Evolutionary conservation across 768 basidiomycete genomes (phyloP).

Genomic region (Kwoniella botswanensis): DNA sequence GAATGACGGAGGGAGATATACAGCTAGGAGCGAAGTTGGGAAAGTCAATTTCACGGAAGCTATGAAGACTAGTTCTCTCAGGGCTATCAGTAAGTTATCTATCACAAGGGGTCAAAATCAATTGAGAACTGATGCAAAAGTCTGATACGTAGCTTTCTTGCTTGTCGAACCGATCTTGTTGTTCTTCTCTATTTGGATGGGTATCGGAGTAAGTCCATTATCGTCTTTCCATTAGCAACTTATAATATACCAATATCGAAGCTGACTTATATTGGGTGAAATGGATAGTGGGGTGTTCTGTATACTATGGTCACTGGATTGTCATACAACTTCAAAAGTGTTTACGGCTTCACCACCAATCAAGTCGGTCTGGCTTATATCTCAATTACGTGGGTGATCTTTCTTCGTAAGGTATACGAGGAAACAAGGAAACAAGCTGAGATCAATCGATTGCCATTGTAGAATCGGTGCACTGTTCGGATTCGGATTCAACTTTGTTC

Average conservation of each 20-base stretch:
- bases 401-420: neutral
- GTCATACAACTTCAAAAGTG: slow-evolving; percentile 64
- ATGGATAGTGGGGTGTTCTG: slow-evolving; percentile 69
- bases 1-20: slow-evolving; percentile 49
- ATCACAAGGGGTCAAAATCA: neutral
- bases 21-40: slow-evolving; percentile 49
- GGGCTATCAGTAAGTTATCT: slow-evolving; percentile 69
- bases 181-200: slow-evolving; percentile 64
- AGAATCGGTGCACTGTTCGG: slow-evolving; percentile 40
- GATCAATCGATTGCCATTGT: neutral
- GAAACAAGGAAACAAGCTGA: neutral
- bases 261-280: neutral
- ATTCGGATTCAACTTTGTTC: slow-evolving; percentile 43
- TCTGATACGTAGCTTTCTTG: slow-evolving; percentile 63
- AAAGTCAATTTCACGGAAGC: slow-evolving; percentile 58
- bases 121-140: no score
- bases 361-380: slow-evolving; percentile 68
- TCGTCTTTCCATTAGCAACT: neutral
- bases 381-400: slow-evolving; percentile 60
- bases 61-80: slow-evolving; percentile 72
- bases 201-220: slow-evolving; percentile 60
- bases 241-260: neutral
- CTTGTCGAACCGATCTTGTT: slow-evolving; percentile 75
- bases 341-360: slow-evolving; percentile 69
- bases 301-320: slow-evolving; percentile 67